phyloP scores from a whole-genome alignment of 164 flowering plant genomes.

The Kingdonia uniflora region DNA sequence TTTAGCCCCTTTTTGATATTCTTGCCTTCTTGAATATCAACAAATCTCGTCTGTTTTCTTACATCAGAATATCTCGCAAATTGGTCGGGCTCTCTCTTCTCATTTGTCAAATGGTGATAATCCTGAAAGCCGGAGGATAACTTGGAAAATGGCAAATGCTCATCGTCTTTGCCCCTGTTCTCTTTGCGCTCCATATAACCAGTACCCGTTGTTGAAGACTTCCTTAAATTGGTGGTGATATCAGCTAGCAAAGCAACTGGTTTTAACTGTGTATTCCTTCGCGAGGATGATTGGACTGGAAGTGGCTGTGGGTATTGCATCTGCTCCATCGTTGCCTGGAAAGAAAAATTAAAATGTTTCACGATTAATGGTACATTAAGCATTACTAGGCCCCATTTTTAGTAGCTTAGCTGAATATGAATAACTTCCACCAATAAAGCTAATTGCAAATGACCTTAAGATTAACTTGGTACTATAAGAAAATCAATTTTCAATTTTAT shows the following conservation, averaged over 20 bases:
- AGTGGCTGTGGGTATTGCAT: conserved; percentile 7
- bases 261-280: not conserved
- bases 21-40: too few species aligned
- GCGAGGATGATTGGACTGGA: conserved; percentile 11
- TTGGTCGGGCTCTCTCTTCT: conserved; percentile 13
- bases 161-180: conserved; percentile 18
- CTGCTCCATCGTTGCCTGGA: conserved; percentile 14
- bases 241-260: conserved; percentile 8
- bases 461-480: too few species aligned
- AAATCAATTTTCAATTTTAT: too few species aligned
- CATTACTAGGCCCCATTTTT: too few species aligned
- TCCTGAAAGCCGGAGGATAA: conserved; percentile 52
- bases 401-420: too few species aligned
- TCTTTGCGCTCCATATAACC: conserved; percentile 6
- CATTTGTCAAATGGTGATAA: conserved; percentile 27
- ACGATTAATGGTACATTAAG: too few species aligned
- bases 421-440: too few species aligned
- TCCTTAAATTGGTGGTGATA: conserved; percentile 20
- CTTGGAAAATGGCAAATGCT: conserved; percentile 44
- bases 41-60: too few species aligned
- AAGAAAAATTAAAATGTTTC: too few species aligned
- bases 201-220: conserved; percentile 12
- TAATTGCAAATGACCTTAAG: too few species aligned
- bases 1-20: too few species aligned
- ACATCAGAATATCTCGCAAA: conserved; percentile 9